Evolutionary conservation across 805 yeast species (phyloP), one percentile per base, ranked within the genome.

Genomic region (Novakomyces olei): DNA sequence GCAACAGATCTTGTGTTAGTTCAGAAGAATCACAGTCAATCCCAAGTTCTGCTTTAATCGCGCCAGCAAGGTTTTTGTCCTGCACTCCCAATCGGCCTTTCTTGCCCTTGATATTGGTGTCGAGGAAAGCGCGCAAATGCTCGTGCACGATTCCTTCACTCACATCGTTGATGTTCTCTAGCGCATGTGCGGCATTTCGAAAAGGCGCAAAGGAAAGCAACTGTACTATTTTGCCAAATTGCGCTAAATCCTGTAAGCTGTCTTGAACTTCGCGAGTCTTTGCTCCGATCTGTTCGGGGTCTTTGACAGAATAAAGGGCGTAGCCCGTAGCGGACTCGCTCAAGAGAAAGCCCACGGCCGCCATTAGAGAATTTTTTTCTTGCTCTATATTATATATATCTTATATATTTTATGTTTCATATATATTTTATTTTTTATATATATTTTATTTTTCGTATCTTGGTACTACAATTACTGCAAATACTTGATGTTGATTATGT

Each of bases 321-420:
- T 85, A 88, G 45, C 98, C 98, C 34, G 96, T 81, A 39, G 98
- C 93, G 65, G 88, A 96, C 65, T 88, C 98, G 56, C 76, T 85
- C 49, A 88, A 73, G 54, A 88, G 70, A 61, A 71, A 88, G 78
- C 58, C 1, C 14, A 19, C 32, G n/a, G n/a, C n/a, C n/a, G n/a
- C n/a, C n/a, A n/a, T n/a, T n/a, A n/a, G n/a, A n/a, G n/a, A n/a
- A n/a, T n/a, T n/a, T n/a, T n/a, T n/a, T n/a, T n/a, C n/a, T n/a
- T n/a, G n/a, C n/a, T n/a, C n/a, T n/a, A n/a, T 22, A 10, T 10
- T 22, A 10, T 10, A 22, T 10, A 10, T 22, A 10, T 22, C 25
- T 22, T 22, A n/a, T 22, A 22, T n/a, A 22, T 10, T 22, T n/a
- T 22, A n/a, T 10, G 25, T 22, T 22, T n/a, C n/a, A 10, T 10